These are phyloP conservation scores for Calonectria pteridis DNA, from an alignment of 2,329 filamentous ascomycete genomes.

Conservation along the genomic window DNA sequence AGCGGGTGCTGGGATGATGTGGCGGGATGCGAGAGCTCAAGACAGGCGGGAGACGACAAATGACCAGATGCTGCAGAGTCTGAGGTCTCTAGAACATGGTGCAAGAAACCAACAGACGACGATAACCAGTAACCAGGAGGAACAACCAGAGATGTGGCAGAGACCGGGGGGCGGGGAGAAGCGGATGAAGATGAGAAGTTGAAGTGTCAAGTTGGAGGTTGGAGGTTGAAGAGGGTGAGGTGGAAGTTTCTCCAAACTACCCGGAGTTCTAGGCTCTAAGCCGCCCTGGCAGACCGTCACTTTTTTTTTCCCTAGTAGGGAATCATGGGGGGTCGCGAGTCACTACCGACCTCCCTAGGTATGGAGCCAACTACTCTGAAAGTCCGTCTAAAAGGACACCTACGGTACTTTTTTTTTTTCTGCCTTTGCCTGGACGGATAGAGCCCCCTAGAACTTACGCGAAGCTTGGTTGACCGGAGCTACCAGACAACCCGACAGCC, in stretches of 20 bases:
- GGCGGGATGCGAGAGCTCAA: constrained; percentile 32
- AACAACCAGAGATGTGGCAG: constrained; percentile 55
- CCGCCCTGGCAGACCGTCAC: constrained; percentile 24
- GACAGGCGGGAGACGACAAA: constrained; percentile 32
- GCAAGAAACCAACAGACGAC: constrained; percentile 50
- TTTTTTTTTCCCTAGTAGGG: constrained; percentile 39
- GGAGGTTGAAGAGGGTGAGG: constrained; percentile 51
- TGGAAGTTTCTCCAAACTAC: constrained; percentile 56
- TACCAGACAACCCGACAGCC: background rate
- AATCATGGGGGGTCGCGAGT: constrained; percentile 23
- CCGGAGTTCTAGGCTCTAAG: constrained; percentile 36
- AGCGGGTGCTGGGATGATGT: constrained; percentile 27
- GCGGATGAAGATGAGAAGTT: constrained; percentile 42
- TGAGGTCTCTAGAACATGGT: constrained; percentile 55
- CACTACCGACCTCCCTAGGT: constrained; percentile 4
- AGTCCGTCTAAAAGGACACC: background rate
- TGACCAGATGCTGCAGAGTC: constrained; percentile 45
- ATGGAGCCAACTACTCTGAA: constrained; percentile 4
- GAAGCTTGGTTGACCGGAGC: constrained; percentile 45
- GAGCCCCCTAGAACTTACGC: constrained; percentile 46
- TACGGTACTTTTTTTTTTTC: background rate
- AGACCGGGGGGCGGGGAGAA: constrained; percentile 45
- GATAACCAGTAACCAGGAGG: constrained; percentile 56
- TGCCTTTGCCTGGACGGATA: constrained; percentile 9
- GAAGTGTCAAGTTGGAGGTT: constrained; percentile 41